Evolutionary conservation across 371 early-diverging fungal species (phyloP).

Genomic region (Haplosporangium sp.): DNA sequence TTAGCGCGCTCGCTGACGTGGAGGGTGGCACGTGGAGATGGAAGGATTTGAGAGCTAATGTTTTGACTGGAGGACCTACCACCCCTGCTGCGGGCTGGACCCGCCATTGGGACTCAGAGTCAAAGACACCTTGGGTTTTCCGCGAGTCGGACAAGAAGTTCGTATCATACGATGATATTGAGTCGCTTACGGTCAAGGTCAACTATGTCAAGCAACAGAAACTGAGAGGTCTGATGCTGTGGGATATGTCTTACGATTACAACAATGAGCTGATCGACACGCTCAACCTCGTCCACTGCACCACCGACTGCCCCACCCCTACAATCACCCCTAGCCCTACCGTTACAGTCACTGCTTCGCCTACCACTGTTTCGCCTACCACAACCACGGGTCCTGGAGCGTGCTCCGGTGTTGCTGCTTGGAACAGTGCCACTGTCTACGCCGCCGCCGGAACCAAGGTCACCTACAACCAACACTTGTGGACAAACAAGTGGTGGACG

Average conservation of each 20-base stretch:
- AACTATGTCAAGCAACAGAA: conserved; percentile 61
- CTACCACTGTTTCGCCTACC: conserved; percentile 4
- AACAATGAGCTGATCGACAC: conserved; percentile 65
- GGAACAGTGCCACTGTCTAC: conserved; percentile 24
- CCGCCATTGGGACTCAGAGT: conserved; percentile 70
- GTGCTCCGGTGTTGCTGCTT: conserved; percentile 34
- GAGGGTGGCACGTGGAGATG: conserved; percentile 71
- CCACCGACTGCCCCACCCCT: conserved; percentile 25
- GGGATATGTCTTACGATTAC: conserved; percentile 63
- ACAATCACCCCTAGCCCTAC: conserved; percentile 8
- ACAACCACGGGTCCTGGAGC: conserved; percentile 5
- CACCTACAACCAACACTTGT: conserved; percentile 26
- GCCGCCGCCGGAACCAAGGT: conserved; percentile 25
- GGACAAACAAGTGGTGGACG: conserved; percentile 48
- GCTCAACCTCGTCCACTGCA: conserved; percentile 57
- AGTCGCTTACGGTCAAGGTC: conserved; percentile 69
- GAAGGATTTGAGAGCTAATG: conserved; percentile 67
- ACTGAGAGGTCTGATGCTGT: conserved; percentile 73
- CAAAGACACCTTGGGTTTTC: conserved; percentile 81
- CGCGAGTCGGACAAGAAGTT: conserved; percentile 62
- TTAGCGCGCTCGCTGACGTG: conserved; percentile 50
- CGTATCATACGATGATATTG: conserved; percentile 75
- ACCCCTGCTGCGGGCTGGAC: conserved; percentile 61
- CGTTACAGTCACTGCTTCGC: conserved; percentile 3
- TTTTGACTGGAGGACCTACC: conserved; percentile 56